A percentile compares a stretch with the other conserved stretches of the same genome.
Conservation (phyloP, 2,329 filamentous ascomycete species). For the Delphinella strobiligena region DNA sequence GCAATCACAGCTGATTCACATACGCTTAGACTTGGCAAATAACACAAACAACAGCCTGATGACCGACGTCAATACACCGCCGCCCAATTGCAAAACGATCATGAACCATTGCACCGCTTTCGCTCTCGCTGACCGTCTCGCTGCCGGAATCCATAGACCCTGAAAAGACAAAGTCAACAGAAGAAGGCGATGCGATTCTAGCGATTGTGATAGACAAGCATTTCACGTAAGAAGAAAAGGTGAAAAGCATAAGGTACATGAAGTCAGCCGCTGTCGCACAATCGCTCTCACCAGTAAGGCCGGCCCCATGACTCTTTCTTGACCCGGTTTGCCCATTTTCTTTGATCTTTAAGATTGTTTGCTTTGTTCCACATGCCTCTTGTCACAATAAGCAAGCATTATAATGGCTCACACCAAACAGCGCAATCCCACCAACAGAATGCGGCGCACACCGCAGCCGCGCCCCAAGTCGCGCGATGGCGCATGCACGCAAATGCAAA, state of each 20-base stretch:
- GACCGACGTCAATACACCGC: neutral
- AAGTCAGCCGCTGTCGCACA: neutral
- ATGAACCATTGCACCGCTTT: neutral
- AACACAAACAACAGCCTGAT: neutral
- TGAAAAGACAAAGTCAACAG: neutral
- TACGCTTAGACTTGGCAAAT: neutral
- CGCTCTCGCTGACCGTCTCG: neutral
- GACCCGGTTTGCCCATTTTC: neutral
- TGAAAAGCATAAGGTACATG: too few relatives aligned
- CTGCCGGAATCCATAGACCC: neutral
- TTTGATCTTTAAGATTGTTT: neutral
- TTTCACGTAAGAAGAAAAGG: too few relatives aligned
- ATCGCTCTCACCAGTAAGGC: neutral
- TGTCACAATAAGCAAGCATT: neutral
- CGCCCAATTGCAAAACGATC: neutral
- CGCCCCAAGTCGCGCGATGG: conserved; percentile 1
- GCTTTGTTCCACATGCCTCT: neutral
- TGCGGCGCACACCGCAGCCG: conserved; percentile 7
- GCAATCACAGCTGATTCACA: neutral
- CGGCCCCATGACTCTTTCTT: neutral
- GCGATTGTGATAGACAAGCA: neutral
- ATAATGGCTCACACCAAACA: neutral
- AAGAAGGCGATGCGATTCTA: neutral
- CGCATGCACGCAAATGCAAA: neutral
- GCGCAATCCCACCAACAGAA: neutral